Percentiles rank a stretch among this genome's conserved stretches.
phyloP scores from a whole-genome alignment of 2,329 filamentous ascomycete genomes.

The Mycocentrospora acerina region DNA sequence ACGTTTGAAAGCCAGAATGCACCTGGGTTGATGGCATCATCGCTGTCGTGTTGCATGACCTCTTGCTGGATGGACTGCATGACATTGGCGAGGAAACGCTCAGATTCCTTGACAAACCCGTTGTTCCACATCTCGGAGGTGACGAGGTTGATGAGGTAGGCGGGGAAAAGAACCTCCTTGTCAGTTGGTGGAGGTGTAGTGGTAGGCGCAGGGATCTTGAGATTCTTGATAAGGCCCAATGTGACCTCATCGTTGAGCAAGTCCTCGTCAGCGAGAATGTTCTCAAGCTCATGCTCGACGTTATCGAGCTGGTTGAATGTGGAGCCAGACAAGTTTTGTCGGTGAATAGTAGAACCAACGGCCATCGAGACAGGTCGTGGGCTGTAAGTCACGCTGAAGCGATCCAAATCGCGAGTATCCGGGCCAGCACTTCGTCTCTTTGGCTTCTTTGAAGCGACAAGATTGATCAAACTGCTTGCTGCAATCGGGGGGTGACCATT shows the following conservation, averaged over 20 bases:
- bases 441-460: constrained; percentile 95
- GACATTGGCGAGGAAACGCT: constrained; percentile 96
- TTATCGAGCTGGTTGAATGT: constrained; percentile 84
- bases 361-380: constrained; percentile 97
- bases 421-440: constrained; percentile 90
- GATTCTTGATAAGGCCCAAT: constrained; percentile 90
- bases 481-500: constrained; percentile 60
- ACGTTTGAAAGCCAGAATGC: constrained; percentile 99
- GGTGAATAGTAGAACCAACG: constrained; percentile 63
- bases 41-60: constrained; percentile 97
- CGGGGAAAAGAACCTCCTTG: constrained; percentile 98
- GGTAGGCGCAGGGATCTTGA: constrained; percentile 91
- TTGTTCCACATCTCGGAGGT: constrained; percentile 99
- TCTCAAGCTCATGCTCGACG: constrained; percentile 92
- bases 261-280: constrained; percentile 90
- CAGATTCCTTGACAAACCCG: constrained; percentile 98
- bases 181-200: constrained; percentile 88
- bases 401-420: constrained; percentile 80
- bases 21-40: constrained; percentile 94
- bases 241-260: constrained; percentile 96
- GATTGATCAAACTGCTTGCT: constrained; percentile 83
- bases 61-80: constrained; percentile 99
- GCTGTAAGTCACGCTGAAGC: constrained; percentile 90
- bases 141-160: constrained; percentile 97
- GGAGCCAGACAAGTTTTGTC: constrained; percentile 71